Base-by-base conservation (phyloP, 2,329 filamentous ascomycete species). In the Penicillium sp. region DNA sequence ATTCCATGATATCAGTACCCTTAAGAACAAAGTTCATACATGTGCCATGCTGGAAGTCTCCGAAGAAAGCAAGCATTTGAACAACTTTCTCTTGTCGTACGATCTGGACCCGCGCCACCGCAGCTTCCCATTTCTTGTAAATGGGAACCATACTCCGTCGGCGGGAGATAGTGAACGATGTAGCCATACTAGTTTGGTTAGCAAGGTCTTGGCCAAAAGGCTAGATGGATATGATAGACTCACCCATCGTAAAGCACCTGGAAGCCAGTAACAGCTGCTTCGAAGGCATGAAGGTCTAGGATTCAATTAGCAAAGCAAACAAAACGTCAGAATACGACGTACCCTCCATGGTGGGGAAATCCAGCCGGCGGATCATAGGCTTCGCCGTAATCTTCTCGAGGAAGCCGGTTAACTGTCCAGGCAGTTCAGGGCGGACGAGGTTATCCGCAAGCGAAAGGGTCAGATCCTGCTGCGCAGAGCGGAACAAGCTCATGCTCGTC, bases 81-180 rank as follows among this genome's bases (percentile, higher is more conserved):
- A 89, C 75, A 14, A 89, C 83, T 66, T 86, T 89, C 60, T 92
- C 89, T 61, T 88, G 87, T 62, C 85, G 81, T 35, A 96, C 85
- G 37, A 96, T 81, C 70, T 96, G 92, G 8, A 96, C 79, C 35
- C 92, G 85, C 9, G 90, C 90, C 37, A 82, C 82, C n/a, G 82
- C 85, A 2, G 92, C 89, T 69, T 95, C 91, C 90, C 90, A 95
- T 73, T 94, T 94, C 76, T 96, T 96, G 77, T 95, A 89, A 62
- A 96, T 93, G 0, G 90, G 90, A 16, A 96, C 90, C 13, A 96
- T 90, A 88, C 92, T 94, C 62, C 90, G 85, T 47, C 90, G 85
- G 31, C 92, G 86, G 1, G 92, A 87, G 62, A 96, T 96, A 56
- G 88, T 86, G 72, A 96, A 90, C 0, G 85, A 86, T 8, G 82